Evolutionary conservation across 176 grass and related monocot species (phyloP), one percentile per base, ranked within the genome.

Genomic region (Metroxylon sagu): DNA sequence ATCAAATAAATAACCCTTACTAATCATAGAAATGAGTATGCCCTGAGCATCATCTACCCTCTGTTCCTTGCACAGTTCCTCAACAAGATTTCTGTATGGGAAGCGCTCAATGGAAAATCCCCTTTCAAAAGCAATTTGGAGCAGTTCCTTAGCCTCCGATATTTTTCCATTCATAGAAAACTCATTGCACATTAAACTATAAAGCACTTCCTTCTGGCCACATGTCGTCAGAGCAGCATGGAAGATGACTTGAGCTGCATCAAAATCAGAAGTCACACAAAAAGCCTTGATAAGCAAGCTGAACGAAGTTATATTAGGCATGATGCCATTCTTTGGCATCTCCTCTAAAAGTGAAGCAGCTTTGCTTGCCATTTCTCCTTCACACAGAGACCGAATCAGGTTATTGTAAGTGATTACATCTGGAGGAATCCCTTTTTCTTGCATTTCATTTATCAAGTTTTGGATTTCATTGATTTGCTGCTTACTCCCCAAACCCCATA

Each of bases 361-460:
- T 73, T 85, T 80, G 51, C 71, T 76, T 59, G 76, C 66, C 84
- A 83, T 74, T 70, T 79, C 68, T 63, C 15, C 56, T 35, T 85
- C 72, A 72, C 87, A 91, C 26, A 97, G 83, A 19, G 69, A 83
- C 71, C 74, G 68, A 52, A 97, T 85, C 60, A 91, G 77, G 60
- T 89, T 88, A 71, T 97, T 97, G 65, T 91, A 97, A 58, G 75
- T 90, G 62, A 77, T 70, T 27, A 88, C 76, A 62, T 97, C 74
- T 68, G 75, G 76, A 56, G 35, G 77, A 49, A 97, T 73, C 5
- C 75, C 84, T 73, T 84, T 80, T 62, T 85, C 71, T 69, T 79
- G 79, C 92, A 97, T 91, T 74, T 88, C 84, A 80, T 57, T 77
- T 56, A 90, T 96, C 35, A 96, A 67, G 54, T 79, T 76, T 80